Evolutionary conservation across 129 eudicot genomes (phyloP).

Genomic region (Flaveria ramosissima): DNA sequence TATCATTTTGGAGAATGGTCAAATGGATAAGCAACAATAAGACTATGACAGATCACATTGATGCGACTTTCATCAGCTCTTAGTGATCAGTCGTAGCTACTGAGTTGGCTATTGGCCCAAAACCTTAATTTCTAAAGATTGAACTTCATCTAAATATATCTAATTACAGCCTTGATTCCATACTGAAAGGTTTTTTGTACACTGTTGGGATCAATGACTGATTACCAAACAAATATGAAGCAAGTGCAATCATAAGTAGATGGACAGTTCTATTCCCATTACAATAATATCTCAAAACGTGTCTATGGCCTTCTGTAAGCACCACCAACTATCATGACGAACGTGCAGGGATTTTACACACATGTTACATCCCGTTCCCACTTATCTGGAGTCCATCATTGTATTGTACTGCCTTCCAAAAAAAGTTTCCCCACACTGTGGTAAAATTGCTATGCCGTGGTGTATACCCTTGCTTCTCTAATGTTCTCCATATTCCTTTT

Average conservation of each 20-base stretch:
- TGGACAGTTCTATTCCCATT: not conserved
- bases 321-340: not conserved
- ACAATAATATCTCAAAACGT: not conserved
- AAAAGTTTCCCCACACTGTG: not conserved
- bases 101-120: not conserved
- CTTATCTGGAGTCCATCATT: not conserved
- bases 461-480: not conserved
- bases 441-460: not conserved
- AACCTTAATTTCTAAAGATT: not conserved
- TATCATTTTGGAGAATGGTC: not conserved
- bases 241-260: not conserved
- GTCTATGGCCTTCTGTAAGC: not conserved
- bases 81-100: not conserved
- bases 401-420: not conserved
- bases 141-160: not conserved
- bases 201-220: not conserved
- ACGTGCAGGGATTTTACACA: not conserved
- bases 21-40: not conserved
- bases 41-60: not conserved
- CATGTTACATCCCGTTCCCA: not conserved
- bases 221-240: not conserved
- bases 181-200: slow-evolving; percentile 1
- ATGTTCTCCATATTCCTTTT: not conserved
- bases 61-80: not conserved
- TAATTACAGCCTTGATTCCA: slow-evolving; percentile 13